Base-by-base conservation (phyloP, 2,329 filamentous ascomycete species). In the Domatiomyces catenatus region DNA sequence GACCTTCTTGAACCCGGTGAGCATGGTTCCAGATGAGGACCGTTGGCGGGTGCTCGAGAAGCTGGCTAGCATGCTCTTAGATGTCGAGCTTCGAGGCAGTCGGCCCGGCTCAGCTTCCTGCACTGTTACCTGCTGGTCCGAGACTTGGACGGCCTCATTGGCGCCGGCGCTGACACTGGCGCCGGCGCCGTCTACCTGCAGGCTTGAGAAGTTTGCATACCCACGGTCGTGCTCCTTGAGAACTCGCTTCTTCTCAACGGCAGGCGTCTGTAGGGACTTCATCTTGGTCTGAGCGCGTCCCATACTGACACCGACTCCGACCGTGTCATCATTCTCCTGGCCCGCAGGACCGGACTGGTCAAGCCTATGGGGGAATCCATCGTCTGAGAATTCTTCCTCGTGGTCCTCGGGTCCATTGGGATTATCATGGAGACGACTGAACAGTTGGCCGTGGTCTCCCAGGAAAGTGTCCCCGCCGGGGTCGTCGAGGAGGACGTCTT, bases 221-320 rank as follows among this genome's bases (percentile, higher is more conserved):
- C 24, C 39, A 3, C 70, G 71, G 28, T 66, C 66, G 32, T 39
- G 32, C 18, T 69, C 65, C 53, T 76, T 74, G 57, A 81, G 64
- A 1, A 71, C 72, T 2, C 74, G 73, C n/a, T 68, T 72, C 61
- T 80, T 81, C 60, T 80, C 77, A 18, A 72, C 72, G 8, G 74
- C 74, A 1, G 77, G 76, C 3, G 76, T 80, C 43, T 69, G 68
- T 8, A 76, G 72, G 17, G 75, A 76, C 36, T 70, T 74, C 61
- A 80, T 67, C 44, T 73, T 71, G 47, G 71, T 76, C 61, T 81
- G 78, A 43, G 71, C 68, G 42, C 69, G 69, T 52, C 76, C 70
- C 54, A 81, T 79, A 60, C 77, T 80, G 58, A 81, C 69, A 2
- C 76, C 77, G 56, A 81, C 69, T 32, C 77, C 67, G 10, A 63